A percentile compares a stretch with the other conserved stretches of the same genome.
phyloP scores from a whole-genome alignment of 352 stramenopile genomes.

The Phytophthora aleatoria region DNA sequence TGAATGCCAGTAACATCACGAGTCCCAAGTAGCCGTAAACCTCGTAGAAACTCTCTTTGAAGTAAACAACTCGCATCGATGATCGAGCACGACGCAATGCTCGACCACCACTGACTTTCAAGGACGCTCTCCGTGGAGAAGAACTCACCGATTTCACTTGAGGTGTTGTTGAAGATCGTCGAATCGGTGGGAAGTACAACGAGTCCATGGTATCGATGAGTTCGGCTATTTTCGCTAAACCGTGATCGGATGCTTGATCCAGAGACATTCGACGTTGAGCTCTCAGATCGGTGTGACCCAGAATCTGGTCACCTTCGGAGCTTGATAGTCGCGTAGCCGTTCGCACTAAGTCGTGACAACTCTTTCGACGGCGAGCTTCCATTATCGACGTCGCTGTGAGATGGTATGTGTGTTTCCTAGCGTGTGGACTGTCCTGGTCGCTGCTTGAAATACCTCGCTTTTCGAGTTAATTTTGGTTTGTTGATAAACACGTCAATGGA shows the following conservation, averaged over 20 bases:
- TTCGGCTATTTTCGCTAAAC: slow-evolving; percentile 5
- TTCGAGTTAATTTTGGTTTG: slow-evolving; percentile 1
- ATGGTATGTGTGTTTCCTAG: background rate
- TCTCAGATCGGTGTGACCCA: background rate
- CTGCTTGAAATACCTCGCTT: background rate
- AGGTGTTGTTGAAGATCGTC: background rate
- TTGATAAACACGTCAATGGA: too few relatives aligned
- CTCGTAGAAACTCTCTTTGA: slow-evolving; percentile 51
- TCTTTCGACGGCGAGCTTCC: slow-evolving; percentile 15
- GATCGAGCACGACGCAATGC: slow-evolving; percentile 2
- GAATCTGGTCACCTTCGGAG: slow-evolving; percentile 4
- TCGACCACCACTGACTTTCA: slow-evolving; percentile 11
- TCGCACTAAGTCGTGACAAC: slow-evolving; percentile 8
- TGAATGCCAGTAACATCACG: slow-evolving; percentile 45
- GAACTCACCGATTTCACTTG: slow-evolving; percentile 18
- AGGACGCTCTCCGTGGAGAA: background rate
- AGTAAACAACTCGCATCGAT: slow-evolving; percentile 16
- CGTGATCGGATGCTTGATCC: slow-evolving; percentile 2
- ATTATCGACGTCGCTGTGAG: background rate
- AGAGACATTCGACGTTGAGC: slow-evolving; percentile 18
- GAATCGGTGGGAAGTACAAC: background rate
- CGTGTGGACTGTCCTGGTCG: background rate
- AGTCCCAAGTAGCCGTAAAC: slow-evolving; percentile 50
- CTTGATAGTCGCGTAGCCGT: background rate
- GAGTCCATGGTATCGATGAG: slow-evolving; percentile 11